A percentile compares a stretch with the other conserved stretches of the same genome.
Conservation (phyloP, 1,139 yeast genomes). For the Magnusiomyces tetraspermus region DNA sequence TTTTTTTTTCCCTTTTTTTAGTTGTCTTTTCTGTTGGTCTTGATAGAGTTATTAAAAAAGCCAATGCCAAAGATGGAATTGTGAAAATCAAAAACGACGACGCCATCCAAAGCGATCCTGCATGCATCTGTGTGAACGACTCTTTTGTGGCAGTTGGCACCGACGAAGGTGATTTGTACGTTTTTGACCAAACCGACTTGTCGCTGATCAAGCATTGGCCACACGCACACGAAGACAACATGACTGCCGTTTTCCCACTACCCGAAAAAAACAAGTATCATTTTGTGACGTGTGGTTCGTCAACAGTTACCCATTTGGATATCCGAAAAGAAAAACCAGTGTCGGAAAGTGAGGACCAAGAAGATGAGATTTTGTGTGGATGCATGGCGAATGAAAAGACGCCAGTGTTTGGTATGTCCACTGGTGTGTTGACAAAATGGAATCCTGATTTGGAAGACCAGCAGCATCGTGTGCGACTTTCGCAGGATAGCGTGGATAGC, state of each 20-base stretch:
- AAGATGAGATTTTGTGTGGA: slow-evolving; percentile 77
- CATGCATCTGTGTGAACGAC: slow-evolving; percentile 55
- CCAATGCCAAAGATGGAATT: slow-evolving; percentile 62
- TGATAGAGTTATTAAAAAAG: slow-evolving; percentile 71
- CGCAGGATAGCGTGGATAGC: slow-evolving; percentile 70
- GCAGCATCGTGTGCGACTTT: slow-evolving; percentile 63
- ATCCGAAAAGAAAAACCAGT: slow-evolving; percentile 52
- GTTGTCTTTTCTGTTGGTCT: slow-evolving; percentile 49
- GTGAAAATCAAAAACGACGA: slow-evolving; percentile 48
- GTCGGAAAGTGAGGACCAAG: slow-evolving; percentile 72
- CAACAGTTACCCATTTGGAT: slow-evolving; percentile 73
- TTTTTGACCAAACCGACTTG: slow-evolving; percentile 48
- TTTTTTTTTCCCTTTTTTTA: slow-evolving; percentile 29
- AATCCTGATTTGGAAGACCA: slow-evolving; percentile 62
- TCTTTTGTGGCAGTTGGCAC: slow-evolving; percentile 66
- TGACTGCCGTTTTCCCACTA: slow-evolving; percentile 53
- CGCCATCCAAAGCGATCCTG: slow-evolving; percentile 42
- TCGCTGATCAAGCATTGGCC: slow-evolving; percentile 34
- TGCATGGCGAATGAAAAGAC: slow-evolving; percentile 51
- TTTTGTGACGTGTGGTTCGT: slow-evolving; percentile 72
- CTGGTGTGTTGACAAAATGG: slow-evolving; percentile 92
- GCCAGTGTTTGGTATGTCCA: slow-evolving; percentile 77
- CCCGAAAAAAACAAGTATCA: slow-evolving; percentile 66
- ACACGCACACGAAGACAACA: slow-evolving; percentile 52
- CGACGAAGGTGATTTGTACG: slow-evolving; percentile 59